Evolutionary conservation across 2,329 filamentous ascomycete genomes (phyloP).

Genomic region (Capronia americana): DNA sequence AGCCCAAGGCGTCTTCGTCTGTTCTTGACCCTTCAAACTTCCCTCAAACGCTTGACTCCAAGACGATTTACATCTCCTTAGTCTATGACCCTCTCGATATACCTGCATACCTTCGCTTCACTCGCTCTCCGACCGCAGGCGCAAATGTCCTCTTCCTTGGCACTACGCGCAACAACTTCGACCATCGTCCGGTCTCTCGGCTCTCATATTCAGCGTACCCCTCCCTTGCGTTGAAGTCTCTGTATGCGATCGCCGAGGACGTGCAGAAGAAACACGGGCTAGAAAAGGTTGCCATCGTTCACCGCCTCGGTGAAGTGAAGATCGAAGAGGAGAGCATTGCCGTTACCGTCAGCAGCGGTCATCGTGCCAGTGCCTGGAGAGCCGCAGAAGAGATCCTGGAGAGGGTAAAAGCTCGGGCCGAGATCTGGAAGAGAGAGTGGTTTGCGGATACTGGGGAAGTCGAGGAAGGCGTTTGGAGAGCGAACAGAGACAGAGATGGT

Average conservation of each 20-base stretch:
- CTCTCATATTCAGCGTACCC: constrained; percentile 55
- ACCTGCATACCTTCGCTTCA: constrained; percentile 44
- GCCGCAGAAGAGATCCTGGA: constrained; percentile 91
- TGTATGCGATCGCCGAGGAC: constrained; percentile 47
- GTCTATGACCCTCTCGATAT: constrained; percentile 51
- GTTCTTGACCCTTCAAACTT: constrained; percentile 51
- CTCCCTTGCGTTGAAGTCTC: constrained; percentile 50
- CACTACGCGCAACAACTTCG: constrained; percentile 54
- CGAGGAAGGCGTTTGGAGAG: constrained; percentile 39
- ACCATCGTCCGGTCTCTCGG: constrained; percentile 49
- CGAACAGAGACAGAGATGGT: constrained; percentile 38
- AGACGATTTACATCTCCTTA: constrained; percentile 52
- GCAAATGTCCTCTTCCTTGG: constrained; percentile 56
- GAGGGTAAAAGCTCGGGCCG: constrained; percentile 81
- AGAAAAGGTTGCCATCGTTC: constrained; percentile 77
- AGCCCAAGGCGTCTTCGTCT: constrained; percentile 24
- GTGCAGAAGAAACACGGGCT: constrained; percentile 68
- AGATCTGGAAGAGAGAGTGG: constrained; percentile 65
- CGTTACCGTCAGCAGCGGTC: constrained; percentile 82
- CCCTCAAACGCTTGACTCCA: constrained; percentile 45
- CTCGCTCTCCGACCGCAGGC: constrained; percentile 51
- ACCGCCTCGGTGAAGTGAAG: constrained; percentile 83
- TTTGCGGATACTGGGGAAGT: constrained; percentile 38
- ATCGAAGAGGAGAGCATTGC: constrained; percentile 93
- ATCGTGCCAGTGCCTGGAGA: constrained; percentile 83